These are phyloP conservation scores for Russula compacta DNA, from an alignment of 768 basidiomycete species.

Conservation along the genomic window DNA sequence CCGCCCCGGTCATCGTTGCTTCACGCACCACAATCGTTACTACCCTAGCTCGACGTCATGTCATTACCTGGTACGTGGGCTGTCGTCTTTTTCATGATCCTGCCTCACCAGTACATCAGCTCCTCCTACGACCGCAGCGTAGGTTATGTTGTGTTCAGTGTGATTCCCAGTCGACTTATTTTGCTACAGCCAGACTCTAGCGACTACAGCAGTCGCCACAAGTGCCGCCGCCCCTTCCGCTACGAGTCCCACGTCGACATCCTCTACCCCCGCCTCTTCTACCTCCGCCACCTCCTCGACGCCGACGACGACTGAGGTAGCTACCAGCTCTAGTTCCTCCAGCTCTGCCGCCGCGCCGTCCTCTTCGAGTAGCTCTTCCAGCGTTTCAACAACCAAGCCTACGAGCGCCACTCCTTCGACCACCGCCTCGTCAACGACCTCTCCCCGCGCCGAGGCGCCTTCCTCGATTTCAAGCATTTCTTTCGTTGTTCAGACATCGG, in stretches of 20 bases:
- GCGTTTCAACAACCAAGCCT: neutral
- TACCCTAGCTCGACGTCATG: neutral
- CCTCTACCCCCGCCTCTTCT: neutral
- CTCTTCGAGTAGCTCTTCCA: neutral
- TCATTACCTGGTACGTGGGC: conserved; percentile 1
- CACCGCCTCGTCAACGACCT: neutral
- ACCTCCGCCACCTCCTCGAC: neutral
- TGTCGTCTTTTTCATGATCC: neutral
- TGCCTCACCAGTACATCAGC: neutral
- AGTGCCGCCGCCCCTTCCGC: neutral
- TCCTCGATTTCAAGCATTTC: neutral
- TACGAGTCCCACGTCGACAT: neutral
- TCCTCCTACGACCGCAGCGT: neutral
- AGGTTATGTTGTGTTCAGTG: neutral
- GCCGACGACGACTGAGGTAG: neutral
- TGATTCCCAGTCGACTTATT: neutral
- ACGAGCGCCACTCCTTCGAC: conserved; percentile 5
- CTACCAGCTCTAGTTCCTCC: neutral
- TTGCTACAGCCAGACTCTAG: neutral
- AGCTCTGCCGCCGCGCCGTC: neutral
- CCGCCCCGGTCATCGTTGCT: neutral
- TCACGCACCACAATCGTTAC: conserved; percentile 10
- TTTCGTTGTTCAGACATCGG: neutral
- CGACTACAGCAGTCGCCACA: neutral
- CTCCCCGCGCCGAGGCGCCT: neutral